phyloP scores from a whole-genome alignment of 805 yeast genomes.

The Ogataea philodendri region DNA sequence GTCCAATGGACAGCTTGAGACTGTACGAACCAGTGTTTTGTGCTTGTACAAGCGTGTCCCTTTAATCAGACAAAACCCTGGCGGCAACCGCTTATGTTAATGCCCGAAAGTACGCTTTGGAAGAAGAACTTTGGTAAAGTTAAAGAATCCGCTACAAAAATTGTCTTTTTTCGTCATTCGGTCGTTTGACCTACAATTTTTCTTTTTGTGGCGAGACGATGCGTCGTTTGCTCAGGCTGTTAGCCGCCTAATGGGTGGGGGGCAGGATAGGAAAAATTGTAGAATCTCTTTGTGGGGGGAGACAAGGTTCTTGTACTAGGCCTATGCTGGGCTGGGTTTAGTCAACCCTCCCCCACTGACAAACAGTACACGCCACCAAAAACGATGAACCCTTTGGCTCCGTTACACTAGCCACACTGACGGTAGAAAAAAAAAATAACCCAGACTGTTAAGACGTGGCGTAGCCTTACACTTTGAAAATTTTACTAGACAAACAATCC shows the following conservation, averaged over 20 bases:
- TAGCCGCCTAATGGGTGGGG: background rate
- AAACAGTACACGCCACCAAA: too few relatives aligned
- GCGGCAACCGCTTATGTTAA: conserved; percentile 2
- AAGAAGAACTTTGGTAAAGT: conserved; percentile 3
- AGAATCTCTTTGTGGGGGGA: too few relatives aligned
- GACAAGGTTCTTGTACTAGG: too few relatives aligned
- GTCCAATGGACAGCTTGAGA: conserved; percentile 2
- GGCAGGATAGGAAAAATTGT: too few relatives aligned
- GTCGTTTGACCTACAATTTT: conserved; percentile 9
- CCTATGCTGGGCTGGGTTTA: too few relatives aligned
- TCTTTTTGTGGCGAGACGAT: conserved; percentile 1
- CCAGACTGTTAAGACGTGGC: conserved; percentile 15
- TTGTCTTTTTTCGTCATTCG: conserved; percentile 4
- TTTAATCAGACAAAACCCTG: conserved; percentile 3
- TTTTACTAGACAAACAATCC: conserved; percentile 1
- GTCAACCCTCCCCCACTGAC: too few relatives aligned
- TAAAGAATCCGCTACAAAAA: conserved; percentile 6
- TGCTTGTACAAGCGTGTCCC: conserved; percentile 2
- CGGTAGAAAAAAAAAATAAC: too few relatives aligned
- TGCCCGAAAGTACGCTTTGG: conserved; percentile 1
- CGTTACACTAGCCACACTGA: too few relatives aligned
- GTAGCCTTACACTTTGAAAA: conserved; percentile 4
- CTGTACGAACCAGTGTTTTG: conserved; percentile 1
- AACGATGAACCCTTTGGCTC: too few relatives aligned
- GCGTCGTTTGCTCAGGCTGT: background rate